A percentile compares a stretch with the other conserved stretches of the same genome.
Conservation (phyloP, 1,284 basidiomycete species). For the Trichosporon sp. region DNA sequence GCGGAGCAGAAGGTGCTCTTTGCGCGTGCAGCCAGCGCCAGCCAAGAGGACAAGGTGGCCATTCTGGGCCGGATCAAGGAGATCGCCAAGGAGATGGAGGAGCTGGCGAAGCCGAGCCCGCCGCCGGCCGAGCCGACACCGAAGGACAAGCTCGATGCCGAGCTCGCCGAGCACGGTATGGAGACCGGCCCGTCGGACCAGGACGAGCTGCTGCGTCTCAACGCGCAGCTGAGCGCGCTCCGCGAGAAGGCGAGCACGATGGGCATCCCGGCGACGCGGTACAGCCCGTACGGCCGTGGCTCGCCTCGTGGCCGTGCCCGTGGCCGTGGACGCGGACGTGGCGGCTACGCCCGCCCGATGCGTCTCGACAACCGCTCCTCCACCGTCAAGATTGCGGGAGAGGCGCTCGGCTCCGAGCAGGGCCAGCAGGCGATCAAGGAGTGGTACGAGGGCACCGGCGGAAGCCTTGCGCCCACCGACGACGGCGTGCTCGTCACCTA, state of each 20-base stretch:
- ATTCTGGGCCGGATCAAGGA: constrained; percentile 77
- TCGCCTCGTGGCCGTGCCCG: constrained; percentile 64
- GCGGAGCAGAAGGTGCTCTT: constrained; percentile 87
- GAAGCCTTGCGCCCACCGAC: constrained; percentile 30
- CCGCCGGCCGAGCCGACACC: constrained; percentile 53
- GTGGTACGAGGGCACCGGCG: constrained; percentile 74
- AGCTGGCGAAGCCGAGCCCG: constrained; percentile 44
- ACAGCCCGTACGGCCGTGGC: constrained; percentile 67
- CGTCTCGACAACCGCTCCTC: constrained; percentile 88
- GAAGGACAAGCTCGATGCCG: constrained; percentile 47
- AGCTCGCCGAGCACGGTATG: constrained; percentile 71
- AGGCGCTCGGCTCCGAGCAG: constrained; percentile 57
- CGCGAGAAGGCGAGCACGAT: constrained; percentile 63
- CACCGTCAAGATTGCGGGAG: constrained; percentile 72
- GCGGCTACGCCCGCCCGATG: constrained; percentile 64
- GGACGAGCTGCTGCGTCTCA: constrained; percentile 48
- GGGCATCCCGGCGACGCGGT: constrained; percentile 48
- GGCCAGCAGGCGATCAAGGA: constrained; percentile 66
- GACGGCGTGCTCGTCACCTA: constrained; percentile 47
- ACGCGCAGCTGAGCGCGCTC: constrained; percentile 46
- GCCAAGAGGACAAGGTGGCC: constrained; percentile 70
- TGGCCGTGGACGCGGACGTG: constrained; percentile 62
- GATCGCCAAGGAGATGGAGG: constrained; percentile 77
- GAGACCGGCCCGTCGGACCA: constrained; percentile 60
- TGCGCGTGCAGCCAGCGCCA: constrained; percentile 64